Base-by-base conservation (phyloP, 352 stramenopile species). In the Phytophthora tubulina region DNA sequence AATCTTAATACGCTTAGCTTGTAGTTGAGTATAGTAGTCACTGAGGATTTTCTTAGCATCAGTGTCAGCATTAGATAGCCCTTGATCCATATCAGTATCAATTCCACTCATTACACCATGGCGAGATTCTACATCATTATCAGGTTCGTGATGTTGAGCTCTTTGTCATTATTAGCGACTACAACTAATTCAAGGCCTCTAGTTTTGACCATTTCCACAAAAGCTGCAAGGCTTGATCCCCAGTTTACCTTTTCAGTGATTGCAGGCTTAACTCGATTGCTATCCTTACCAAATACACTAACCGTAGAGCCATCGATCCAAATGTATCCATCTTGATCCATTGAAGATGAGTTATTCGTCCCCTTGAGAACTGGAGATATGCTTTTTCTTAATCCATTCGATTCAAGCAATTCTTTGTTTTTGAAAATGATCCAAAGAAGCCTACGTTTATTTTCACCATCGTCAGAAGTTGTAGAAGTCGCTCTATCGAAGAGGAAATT, bases 371-470 rank as follows among this genome's bases (percentile, higher is more conserved):
- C 31, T 17, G 42, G n/a, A 49, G 17, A 14, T 7, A 49, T 49
- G 42, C 8, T n/a, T n/a, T 49, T 49, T 49, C 11, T 49, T 27
- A 14, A 49, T 17, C 17, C 15, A 11, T 63, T 63, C 9, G 54
- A 63, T 35, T 52, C 41, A 41, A 63, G 38, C 21, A 63, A 5
- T 32, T 63, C 42, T n/a, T n/a, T n/a, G n/a, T 63, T 63, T 14
- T 53, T 48, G 7, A 14, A n/a, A 41, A 39, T 55, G 14, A 55
- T 55, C 49, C 49, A 55, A 41, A 53, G 9, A 21, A 53, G 9
- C 38, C 27, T 53, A 30, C 36, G 38, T 53, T 27, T 53, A 36
- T 53, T 38, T 38, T 1, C 21, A 38, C 30, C 6, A n/a, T 53
- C 17, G 9, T 53, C 46, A 6, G 14, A 38, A 9, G 46, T 21